A percentile compares a stretch with the other conserved stretches of the same genome.
These are phyloP conservation scores for Colletotrichum higginsianum DNA, from an alignment of 2,329 filamentous ascomycete genomes.

Conservation along the genomic window DNA sequence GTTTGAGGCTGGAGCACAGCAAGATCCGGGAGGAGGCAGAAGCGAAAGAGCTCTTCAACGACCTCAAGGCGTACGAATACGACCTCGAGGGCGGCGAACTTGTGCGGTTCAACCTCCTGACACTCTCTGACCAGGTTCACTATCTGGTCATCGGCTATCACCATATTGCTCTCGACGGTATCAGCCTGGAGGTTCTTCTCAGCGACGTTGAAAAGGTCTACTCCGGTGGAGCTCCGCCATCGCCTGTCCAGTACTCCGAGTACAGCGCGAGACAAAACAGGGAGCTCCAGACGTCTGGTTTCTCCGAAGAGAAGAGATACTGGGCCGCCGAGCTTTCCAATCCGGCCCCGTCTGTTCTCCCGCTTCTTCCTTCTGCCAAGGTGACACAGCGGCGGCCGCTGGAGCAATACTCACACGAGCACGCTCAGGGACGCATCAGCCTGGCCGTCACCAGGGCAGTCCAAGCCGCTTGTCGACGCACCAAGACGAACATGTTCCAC, in stretches of 20 bases:
- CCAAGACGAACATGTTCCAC: too few relatives aligned
- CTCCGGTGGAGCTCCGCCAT: neutral
- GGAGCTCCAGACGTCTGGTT: neutral
- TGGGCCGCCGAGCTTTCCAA: neutral
- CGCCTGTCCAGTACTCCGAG: conserved; percentile 5
- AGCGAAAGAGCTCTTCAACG: neutral
- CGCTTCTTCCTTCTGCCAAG: conserved; percentile 14
- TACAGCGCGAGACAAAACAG: neutral
- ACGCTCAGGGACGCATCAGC: neutral
- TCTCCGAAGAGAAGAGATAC: neutral
- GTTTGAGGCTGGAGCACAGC: neutral
- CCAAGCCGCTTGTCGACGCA: neutral
- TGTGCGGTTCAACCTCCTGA: neutral
- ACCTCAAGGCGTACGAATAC: conserved; percentile 2
- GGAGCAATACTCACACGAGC: conserved; percentile 1
- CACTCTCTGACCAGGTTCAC: neutral
- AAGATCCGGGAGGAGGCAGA: neutral
- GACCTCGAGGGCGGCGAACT: neutral
- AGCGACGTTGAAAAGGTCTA: conserved; percentile 9
- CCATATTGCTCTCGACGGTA: conserved; percentile 11
- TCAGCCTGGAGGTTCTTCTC: conserved; percentile 12
- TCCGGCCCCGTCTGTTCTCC: neutral
- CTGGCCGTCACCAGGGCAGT: neutral
- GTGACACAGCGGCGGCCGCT: conserved; percentile 8
- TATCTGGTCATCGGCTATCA: conserved; percentile 15